Percentiles rank a stretch among this genome's conserved stretches.
phyloP scores from a whole-genome alignment of 1,284 basidiomycete species.

The Porodaedalea pini region DNA sequence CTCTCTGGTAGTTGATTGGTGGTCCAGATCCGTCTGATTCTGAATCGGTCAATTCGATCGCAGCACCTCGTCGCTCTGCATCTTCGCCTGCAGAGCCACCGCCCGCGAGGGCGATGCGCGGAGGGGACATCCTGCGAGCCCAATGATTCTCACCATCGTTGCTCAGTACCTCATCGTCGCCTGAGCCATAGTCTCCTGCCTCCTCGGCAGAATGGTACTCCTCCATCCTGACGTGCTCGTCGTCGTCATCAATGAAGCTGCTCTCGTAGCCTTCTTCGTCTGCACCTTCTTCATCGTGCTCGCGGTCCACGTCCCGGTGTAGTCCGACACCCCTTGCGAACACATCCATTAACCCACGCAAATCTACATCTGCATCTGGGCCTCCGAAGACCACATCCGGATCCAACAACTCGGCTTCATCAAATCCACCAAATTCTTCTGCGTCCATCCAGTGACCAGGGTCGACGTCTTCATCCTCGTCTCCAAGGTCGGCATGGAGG shows the following conservation, averaged over 20 bases:
- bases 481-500: constrained; percentile 31
- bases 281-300: constrained; percentile 17
- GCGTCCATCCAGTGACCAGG: constrained; percentile 35
- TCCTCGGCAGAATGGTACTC: constrained; percentile 15
- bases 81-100: background rate
- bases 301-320: background rate
- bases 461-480: constrained; percentile 33
- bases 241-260: constrained; percentile 32
- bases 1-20: background rate
- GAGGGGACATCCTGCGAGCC: background rate
- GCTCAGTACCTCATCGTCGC: background rate
- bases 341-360: constrained; percentile 18
- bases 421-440: constrained; percentile 36
- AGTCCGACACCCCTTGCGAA: background rate
- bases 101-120: background rate
- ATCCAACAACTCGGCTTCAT: constrained; percentile 34
- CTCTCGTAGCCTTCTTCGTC: constrained; percentile 34
- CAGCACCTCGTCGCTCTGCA: background rate
- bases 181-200: background rate
- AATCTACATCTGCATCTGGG: constrained; percentile 31
- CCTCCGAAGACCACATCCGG: constrained; percentile 35
- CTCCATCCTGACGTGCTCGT: constrained; percentile 17
- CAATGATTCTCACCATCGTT: constrained; percentile 2
- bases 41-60: constrained; percentile 3
- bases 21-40: background rate